Base-by-base conservation (phyloP, 192 early-diverging fungal genomes). In the Chytriomyces hyalinus region DNA sequence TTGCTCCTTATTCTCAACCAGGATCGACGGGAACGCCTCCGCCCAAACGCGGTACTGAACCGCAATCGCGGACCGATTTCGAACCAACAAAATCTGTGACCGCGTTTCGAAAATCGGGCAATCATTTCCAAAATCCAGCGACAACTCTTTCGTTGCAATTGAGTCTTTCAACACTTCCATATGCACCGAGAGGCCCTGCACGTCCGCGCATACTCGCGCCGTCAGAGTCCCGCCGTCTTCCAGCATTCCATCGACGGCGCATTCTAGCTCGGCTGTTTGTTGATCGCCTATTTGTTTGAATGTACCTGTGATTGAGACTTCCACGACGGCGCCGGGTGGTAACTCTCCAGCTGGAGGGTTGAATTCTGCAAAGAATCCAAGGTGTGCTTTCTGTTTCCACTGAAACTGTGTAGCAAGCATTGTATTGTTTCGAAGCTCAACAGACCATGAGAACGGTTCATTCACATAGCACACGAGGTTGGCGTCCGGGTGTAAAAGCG, bases 91-190 rank as follows among this genome's bases (percentile, higher is more conserved):
- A 7, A 76, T 82, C 6, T 75, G 48, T 13, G 72, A 68, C 57
- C 82, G 51, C 11, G 72, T 83, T n/a, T 72, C 83, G 60, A 85
- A 88, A 44, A 88, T 84, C 3, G 82, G 84, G 73, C 84, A 86
- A 44, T 81, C 77, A 9, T 61, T 65, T 3, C 87, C 87, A 73
- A 86, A 88, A 61, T 88, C 78, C 43, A 88, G 69, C 28, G 28
- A 10, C 28, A 61, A 43, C 3, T 73, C 61, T 0, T 44, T 17
- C 9, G 11, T 44, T 36, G 36, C 36, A 36, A 36, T 2, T 36
- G 36, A 36, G 36, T 36, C 36, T 7, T 17, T 26, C 45, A 15
- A n/a, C 51, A 64, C 61, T 66, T 64, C 53, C 63, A 75, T 73
- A 26, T 60, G 44, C 17, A 85, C 80, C 5, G 69, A 49, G 9